Evolutionary conservation across 202 grass and related monocot species (phyloP), one percentile per base, ranked within the genome.

Genomic region (Bolboschoenoplectus hybrid): DNA sequence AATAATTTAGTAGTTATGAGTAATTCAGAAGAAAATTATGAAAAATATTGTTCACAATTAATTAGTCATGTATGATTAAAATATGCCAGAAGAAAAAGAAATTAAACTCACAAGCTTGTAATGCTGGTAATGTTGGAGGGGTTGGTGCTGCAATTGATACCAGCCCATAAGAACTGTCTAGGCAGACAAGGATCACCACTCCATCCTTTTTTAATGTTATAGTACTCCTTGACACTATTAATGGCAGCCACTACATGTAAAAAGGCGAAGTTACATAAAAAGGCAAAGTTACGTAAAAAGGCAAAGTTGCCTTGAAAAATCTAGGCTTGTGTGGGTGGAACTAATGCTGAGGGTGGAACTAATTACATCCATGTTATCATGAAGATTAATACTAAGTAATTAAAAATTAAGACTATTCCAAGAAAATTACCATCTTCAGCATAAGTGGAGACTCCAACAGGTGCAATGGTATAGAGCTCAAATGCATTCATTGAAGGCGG

Each of bases 401-500:
- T 26, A 26, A 26, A 26, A 26, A 26, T 26, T 26, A 26, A 26
- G 26, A 26, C 26, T 26, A 0, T 0, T 26, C 26, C 26, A 26
- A 26, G 26, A 26, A 26, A 40, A 17, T 13, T 72, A 85, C 44
- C 55, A 63, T 64, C 45, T 26, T 13, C 3, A 8, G 16, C 17
- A 2, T 49, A 9, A 46, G 68, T 72, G 6, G 68, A 40, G 43
- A 10, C 2, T 8, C 2, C 41, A 0, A 47, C n/a, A 16, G 68
- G 43, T 72, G 14, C 0, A 20, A 9, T 39, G 2, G 67, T 47
- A 46, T 67, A 74, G 26, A 1, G 78, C 6, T 53, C 43, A 47
- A 47, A 36, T 17, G 85, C 94, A 70, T 94, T 97, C 38, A 94
- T 50, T 55, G 89, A 72, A 20, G 92, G 92, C n/a, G 67, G 80